Evolutionary conservation across 768 basidiomycete species (phyloP).

Genomic region (Mycena vitilis): DNA sequence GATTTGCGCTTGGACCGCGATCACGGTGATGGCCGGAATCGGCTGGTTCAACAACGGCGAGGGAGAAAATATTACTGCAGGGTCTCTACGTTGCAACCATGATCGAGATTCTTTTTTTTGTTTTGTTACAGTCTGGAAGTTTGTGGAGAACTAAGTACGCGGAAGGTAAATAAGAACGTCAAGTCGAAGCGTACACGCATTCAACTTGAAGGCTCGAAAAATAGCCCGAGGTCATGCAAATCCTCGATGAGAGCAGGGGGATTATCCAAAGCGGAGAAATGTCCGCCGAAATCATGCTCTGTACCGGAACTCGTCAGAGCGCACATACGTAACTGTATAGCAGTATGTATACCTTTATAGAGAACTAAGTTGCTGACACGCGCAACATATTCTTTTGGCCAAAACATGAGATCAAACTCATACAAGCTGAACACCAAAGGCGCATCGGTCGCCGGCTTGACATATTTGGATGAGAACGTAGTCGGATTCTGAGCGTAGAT

Average conservation of each 20-base stretch:
- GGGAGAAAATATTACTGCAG: too few relatives aligned
- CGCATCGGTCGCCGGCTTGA: conserved; percentile 13
- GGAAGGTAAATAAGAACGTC: not conserved
- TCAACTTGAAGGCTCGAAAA: conserved; percentile 5
- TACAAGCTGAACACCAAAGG: conserved; percentile 13
- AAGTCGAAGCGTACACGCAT: not conserved
- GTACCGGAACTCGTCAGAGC: not conserved
- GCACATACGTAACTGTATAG: not conserved
- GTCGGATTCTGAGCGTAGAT: conserved; percentile 30
- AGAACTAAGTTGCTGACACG: conserved; percentile 16
- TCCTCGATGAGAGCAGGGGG: conserved; percentile 20
- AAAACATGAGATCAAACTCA: conserved; percentile 17
- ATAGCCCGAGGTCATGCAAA: conserved; percentile 4
- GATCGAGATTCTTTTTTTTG: too few relatives aligned
- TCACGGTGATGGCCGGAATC: too few relatives aligned
- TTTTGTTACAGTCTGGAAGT: not conserved
- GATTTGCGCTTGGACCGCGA: too few relatives aligned
- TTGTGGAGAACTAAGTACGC: not conserved
- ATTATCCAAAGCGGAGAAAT: conserved; percentile 27
- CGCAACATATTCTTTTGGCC: conserved; percentile 16
- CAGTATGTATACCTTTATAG: conserved; percentile 12
- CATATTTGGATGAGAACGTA: not conserved
- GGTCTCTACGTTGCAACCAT: too few relatives aligned
- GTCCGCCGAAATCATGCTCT: conserved; percentile 27
- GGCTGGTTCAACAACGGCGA: too few relatives aligned